Evolutionary conservation across 495 filamentous ascomycete species (phyloP).

Genomic region (Xylaria flabelliformis): DNA sequence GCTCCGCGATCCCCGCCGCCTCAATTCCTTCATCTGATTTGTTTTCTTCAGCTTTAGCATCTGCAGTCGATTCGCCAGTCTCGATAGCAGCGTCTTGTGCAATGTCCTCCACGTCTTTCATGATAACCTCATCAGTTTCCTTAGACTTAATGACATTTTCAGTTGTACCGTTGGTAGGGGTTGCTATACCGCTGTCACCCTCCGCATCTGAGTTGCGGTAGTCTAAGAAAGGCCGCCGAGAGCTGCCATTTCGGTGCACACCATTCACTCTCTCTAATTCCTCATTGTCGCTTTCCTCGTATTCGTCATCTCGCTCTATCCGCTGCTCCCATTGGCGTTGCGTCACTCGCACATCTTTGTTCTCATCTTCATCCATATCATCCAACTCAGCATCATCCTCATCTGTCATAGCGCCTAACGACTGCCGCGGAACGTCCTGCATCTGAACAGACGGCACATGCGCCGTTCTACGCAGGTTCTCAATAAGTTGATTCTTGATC

Average conservation of each 20-base stretch:
- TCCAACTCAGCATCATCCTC: conserved; percentile 89
- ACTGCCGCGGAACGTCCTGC: conserved; percentile 86
- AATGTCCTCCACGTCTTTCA: conserved; percentile 63
- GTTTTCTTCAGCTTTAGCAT: conserved; percentile 46
- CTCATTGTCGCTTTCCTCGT: conserved; percentile 87
- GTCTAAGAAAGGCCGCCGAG: conserved; percentile 71
- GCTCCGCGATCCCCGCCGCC: conserved; percentile 40
- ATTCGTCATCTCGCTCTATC: conserved; percentile 76
- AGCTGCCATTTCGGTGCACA: conserved; percentile 65
- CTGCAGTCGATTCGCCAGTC: conserved; percentile 31
- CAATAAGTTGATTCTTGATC: conserved; percentile 89
- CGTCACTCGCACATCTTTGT: conserved; percentile 82
- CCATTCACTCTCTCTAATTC: conserved; percentile 79
- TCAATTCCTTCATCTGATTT: conserved; percentile 39
- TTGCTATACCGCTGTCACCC: conserved; percentile 65
- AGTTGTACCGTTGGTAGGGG: conserved; percentile 57
- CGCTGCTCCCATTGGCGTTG: conserved; percentile 84
- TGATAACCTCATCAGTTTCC: conserved; percentile 67
- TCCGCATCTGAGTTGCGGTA: conserved; percentile 75
- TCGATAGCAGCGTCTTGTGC: conserved; percentile 38
- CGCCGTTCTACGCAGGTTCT: conserved; percentile 88
- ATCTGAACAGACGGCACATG: conserved; percentile 94
- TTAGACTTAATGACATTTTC: conserved; percentile 57
- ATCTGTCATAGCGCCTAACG: conserved; percentile 71
- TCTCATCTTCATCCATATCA: conserved; percentile 88